Evolutionary conservation across 257 asterid genomes (phyloP), one percentile per base, ranked within the genome.

Genomic region (Cynanchum wilfordii): DNA sequence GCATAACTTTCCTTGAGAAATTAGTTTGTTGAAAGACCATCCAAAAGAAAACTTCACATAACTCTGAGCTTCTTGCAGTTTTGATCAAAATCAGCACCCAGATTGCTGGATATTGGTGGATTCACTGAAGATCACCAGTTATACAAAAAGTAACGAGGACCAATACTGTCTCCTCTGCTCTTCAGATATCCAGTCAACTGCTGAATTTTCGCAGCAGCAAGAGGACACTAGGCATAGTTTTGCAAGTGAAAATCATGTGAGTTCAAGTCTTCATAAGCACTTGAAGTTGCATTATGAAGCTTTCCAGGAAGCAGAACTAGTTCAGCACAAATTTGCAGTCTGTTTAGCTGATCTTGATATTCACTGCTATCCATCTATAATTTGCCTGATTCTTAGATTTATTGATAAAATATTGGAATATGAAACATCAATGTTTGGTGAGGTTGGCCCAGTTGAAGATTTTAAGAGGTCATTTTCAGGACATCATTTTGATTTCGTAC

Each of bases 341-440:
- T 78, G 80, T 59, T 73, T 88, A 57, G 83, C 80, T 69, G 84
- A 82, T 73, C 79, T 87, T 81, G 93, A 91, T 62, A 66, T 94
- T 59, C 96, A 89, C 82, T 94, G 88, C 85, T 80, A 91, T 72
- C 97, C 96, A 3, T 81, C 77, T 74, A 78, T 94, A 79, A 85
- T 89, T 71, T 92, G 89, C 71, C 81, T 79, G 75, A 69, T 91
- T 75, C 78, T 80, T 79, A 81, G 77, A 54, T 89, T 94, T 80
- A 50, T 85, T 10, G 82, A 88, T 83, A 83, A 82, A 81, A 73
- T 89, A 54, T 57, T 71, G 69, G 74, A 72, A 73, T 45, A 33
- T 80, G 84, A 75, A 60, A 57, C 77, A 49, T 80, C 91, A 79
- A 75, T 70, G 73, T 65, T 44, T 66, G 80, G 70, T 75, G 82